Conservation (phyloP, 148 eudicot genomes). For the Amaranthus cruentus region DNA sequence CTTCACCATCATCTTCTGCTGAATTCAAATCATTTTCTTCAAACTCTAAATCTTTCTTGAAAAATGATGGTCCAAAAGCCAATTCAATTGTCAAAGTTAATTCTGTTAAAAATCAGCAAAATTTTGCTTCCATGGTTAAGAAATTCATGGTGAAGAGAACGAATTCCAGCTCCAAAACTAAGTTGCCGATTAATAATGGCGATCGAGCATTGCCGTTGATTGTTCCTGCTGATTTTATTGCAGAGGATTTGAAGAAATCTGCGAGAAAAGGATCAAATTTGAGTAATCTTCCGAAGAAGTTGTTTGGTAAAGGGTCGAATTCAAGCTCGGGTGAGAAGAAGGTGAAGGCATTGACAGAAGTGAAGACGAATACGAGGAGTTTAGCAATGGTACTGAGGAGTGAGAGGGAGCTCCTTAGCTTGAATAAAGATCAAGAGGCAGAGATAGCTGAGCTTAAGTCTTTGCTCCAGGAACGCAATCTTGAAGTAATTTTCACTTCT, state of each 20-base stretch:
- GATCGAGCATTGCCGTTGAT: conserved; percentile 27
- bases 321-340: conserved; percentile 29
- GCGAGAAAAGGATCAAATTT: conserved; percentile 33
- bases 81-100: conserved; percentile 25
- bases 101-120: conserved; percentile 33
- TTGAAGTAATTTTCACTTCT: conserved; percentile 37
- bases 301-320: conserved; percentile 41
- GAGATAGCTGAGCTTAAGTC: conserved; percentile 49
- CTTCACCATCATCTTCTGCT: conserved; percentile 37
- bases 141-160: conserved; percentile 54
- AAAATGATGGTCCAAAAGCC: conserved; percentile 5
- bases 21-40: conserved; percentile 31
- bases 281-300: conserved; percentile 48
- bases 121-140: conserved; percentile 62
- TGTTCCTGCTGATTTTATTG: conserved; percentile 44
- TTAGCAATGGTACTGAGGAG: conserved; percentile 83
- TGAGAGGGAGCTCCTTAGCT: conserved; percentile 73
- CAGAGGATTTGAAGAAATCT: conserved; percentile 57
- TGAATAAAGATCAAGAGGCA: conserved; percentile 60
- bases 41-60: conserved; percentile 16
- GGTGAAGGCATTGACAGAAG: conserved; percentile 69
- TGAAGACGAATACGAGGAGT: conserved; percentile 70
- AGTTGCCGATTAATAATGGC: not conserved
- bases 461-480: conserved; percentile 49
- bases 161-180: conserved; percentile 16